These are phyloP conservation scores for Melampsora larici-populina DNA, from an alignment of 1,284 basidiomycete genomes.

Conservation along the genomic window DNA sequence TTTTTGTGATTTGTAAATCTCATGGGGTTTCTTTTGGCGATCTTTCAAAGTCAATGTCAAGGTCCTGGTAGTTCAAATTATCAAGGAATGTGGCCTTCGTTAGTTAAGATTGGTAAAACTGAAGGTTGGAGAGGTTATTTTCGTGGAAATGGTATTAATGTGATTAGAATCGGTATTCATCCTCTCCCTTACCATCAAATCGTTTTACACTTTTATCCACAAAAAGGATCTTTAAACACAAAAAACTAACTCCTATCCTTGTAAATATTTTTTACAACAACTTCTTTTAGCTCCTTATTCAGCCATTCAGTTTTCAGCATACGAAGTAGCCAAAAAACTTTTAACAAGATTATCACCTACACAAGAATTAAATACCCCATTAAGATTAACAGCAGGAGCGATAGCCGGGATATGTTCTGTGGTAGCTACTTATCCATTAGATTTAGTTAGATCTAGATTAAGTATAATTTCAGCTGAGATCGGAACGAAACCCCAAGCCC, in stretches of 20 bases:
- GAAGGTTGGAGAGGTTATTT: slow-evolving; percentile 89
- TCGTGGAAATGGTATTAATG: slow-evolving; percentile 82
- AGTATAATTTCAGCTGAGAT: slow-evolving; percentile 84
- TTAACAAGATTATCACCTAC: slow-evolving; percentile 26
- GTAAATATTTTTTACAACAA: slow-evolving; percentile 16
- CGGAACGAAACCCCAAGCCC: slow-evolving; percentile 33
- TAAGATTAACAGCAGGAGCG: slow-evolving; percentile 75
- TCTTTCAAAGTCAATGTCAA: slow-evolving; percentile 24
- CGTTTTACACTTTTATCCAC: background rate
- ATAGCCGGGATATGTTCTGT: slow-evolving; percentile 87
- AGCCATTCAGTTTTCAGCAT: slow-evolving; percentile 86
- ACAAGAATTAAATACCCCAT: slow-evolving; percentile 73
- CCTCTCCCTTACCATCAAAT: background rate
- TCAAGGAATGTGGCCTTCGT: slow-evolving; percentile 43
- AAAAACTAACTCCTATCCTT: background rate
- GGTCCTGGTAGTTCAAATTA: slow-evolving; percentile 43
- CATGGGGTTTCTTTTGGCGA: too few relatives aligned
- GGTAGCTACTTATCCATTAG: slow-evolving; percentile 85
- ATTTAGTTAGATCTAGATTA: slow-evolving; percentile 84
- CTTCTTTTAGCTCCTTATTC: slow-evolving; percentile 59
- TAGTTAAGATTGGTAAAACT: slow-evolving; percentile 76
- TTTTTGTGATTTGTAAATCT: too few relatives aligned
- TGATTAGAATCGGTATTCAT: slow-evolving; percentile 69
- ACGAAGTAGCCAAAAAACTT: slow-evolving; percentile 79
- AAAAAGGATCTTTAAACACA: background rate